A percentile compares a stretch with the other conserved stretches of the same genome.
Conservation (phyloP, 306 rosid species). For the Corylus avellana region DNA sequence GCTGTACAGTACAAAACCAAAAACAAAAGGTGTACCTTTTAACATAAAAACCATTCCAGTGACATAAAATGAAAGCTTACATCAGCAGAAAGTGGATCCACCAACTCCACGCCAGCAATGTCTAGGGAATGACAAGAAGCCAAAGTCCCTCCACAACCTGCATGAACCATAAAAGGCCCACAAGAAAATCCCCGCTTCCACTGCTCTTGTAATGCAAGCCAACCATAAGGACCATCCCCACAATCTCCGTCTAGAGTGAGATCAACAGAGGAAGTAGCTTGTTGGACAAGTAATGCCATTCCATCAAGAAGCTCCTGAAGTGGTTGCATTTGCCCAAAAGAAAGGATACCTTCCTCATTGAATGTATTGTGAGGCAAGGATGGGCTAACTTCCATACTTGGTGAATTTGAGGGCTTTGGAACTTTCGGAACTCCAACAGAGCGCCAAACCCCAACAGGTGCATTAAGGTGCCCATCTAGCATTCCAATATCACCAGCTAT, state of each 20-base stretch:
- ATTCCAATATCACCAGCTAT: constrained; percentile 91
- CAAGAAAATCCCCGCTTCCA: constrained; percentile 98
- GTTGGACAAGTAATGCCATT: constrained; percentile 84
- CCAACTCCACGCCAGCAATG: constrained; percentile 97
- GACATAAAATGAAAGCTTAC: constrained; percentile 52
- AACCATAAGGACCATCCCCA: constrained; percentile 97
- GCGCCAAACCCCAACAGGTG: constrained; percentile 98
- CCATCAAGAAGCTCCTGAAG: constrained; percentile 99
- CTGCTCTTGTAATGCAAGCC: constrained; percentile 96
- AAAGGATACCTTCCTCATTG: constrained; percentile 83
- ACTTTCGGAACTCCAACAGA: constrained; percentile 78
- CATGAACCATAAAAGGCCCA: constrained; percentile 96
- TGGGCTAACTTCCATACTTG: constrained; percentile 69
- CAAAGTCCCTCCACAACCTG: constrained; percentile 98
- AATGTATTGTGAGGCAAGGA: constrained; percentile 79
- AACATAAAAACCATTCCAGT: constrained; percentile 20
- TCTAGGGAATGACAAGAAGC: constrained; percentile 97
- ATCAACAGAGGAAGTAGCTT: constrained; percentile 93
- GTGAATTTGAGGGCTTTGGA: constrained; percentile 69
- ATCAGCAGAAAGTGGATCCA: constrained; percentile 93
- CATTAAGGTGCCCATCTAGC: constrained; percentile 83
- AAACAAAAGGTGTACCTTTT: constrained; percentile 12
- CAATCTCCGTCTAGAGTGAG: constrained; percentile 86
- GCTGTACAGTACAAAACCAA: constrained; percentile 6
- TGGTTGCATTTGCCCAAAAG: constrained; percentile 86